phyloP scores from a whole-genome alignment of 2,329 filamentous ascomycete species.

The Daldinia sp. region DNA sequence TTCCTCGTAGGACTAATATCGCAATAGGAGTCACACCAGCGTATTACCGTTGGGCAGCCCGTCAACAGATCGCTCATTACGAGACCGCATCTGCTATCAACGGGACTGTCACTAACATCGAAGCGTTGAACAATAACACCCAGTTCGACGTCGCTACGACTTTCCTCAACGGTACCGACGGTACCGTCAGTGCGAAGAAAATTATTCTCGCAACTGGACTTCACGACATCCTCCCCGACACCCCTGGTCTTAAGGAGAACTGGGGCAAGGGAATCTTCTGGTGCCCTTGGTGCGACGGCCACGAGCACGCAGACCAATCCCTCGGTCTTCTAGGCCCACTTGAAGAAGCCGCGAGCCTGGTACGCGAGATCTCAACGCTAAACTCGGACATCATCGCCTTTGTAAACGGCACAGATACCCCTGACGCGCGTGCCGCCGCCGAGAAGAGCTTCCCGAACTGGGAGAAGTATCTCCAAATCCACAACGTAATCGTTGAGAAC shows the following conservation, averaged over 20 bases:
- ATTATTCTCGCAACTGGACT: slow-evolving; percentile 67
- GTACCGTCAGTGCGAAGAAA: slow-evolving; percentile 58
- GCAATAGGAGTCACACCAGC: slow-evolving; percentile 59
- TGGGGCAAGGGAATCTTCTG: slow-evolving; percentile 69
- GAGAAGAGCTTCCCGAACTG: slow-evolving; percentile 55
- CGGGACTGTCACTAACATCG: slow-evolving; percentile 59
- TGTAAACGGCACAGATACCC: slow-evolving; percentile 66
- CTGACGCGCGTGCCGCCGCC: slow-evolving; percentile 50
- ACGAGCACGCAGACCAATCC: slow-evolving; percentile 64
- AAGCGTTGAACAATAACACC: slow-evolving; percentile 51
- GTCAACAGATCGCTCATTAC: slow-evolving; percentile 61
- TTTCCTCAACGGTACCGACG: slow-evolving; percentile 37
- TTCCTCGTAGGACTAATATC: slow-evolving; percentile 9
- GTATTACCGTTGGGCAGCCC: slow-evolving; percentile 62
- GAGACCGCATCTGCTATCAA: slow-evolving; percentile 59
- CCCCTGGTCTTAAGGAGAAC: slow-evolving; percentile 62
- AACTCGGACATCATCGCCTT: slow-evolving; percentile 65
- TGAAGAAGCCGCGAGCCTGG: slow-evolving; percentile 52
- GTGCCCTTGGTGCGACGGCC: slow-evolving; percentile 72
- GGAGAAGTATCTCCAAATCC: slow-evolving; percentile 57
- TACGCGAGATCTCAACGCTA: slow-evolving; percentile 62
- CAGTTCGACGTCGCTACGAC: slow-evolving; percentile 55
- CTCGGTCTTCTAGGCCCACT: slow-evolving; percentile 62
- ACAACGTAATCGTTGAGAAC: slow-evolving; percentile 64
- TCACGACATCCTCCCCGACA: slow-evolving; percentile 61